A percentile compares a stretch with the other conserved stretches of the same genome.
phyloP scores from a whole-genome alignment of 441 rosid species.

The Hypseocharis bilobata region DNA sequence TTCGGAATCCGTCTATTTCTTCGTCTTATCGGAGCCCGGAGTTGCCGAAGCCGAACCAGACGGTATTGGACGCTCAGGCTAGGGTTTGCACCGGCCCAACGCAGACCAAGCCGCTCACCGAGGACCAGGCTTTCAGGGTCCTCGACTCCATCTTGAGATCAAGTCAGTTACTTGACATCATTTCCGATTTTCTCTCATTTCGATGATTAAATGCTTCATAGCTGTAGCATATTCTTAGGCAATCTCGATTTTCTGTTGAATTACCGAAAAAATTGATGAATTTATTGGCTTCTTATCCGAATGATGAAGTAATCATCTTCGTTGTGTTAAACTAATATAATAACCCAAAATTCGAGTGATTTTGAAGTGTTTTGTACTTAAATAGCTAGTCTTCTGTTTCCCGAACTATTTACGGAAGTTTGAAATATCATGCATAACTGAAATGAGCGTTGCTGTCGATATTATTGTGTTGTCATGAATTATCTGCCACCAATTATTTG shows the following conservation, averaged over 20 bases:
- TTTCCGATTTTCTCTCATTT: background rate
- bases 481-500: background rate
- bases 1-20: constrained; percentile 62
- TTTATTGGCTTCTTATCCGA: background rate
- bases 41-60: constrained; percentile 64
- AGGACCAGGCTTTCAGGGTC: constrained; percentile 69
- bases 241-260: background rate
- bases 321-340: background rate
- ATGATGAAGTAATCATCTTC: background rate
- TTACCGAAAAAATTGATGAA: background rate
- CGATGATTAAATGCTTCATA: background rate
- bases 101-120: constrained; percentile 66
- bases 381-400: background rate
- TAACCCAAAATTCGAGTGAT: background rate
- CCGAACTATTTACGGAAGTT: background rate
- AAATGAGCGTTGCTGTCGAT: background rate
- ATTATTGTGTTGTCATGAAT: background rate
- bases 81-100: constrained; percentile 96
- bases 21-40: constrained; percentile 54
- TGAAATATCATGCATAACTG: background rate
- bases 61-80: constrained; percentile 83
- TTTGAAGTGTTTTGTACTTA: background rate
- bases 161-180: constrained; percentile 35
- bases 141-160: constrained; percentile 71
- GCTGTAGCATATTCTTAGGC: background rate